Percentiles rank a stretch among this genome's conserved stretches.
Evolutionary conservation across 345 rosid genomes (phyloP).

Genomic region (Citrus sinensis): DVS_A1.0 CM039163.1:52145501-52146000

Average conservation of each 20-base stretch:
- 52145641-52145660: too few relatives aligned
- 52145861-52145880: conserved; percentile 46
- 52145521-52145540: too few relatives aligned
- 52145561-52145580: too few relatives aligned
- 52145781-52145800: conserved; percentile 84
- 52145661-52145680: too few relatives aligned
- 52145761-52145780: conserved; percentile 91
- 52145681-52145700: too few relatives aligned
- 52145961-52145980: conserved; percentile 49
- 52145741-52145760: conserved; percentile 86
- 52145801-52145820: conserved; percentile 79
- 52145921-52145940: conserved; percentile 34
- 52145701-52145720: too few relatives aligned
- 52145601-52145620: too few relatives aligned
- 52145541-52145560: too few relatives aligned
- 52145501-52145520: too few relatives aligned
- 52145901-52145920: conserved; percentile 18
- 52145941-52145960: conserved; percentile 58
- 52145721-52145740: conserved; percentile 42
- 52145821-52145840: conserved; percentile 76
- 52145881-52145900: conserved; percentile 59
- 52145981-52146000: too few relatives aligned
- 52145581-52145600: too few relatives aligned
- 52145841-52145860: conserved; percentile 64
- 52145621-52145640: too few relatives aligned